phyloP scores from a whole-genome alignment of 768 basidiomycete species.

The Suillus plorans region DNA sequence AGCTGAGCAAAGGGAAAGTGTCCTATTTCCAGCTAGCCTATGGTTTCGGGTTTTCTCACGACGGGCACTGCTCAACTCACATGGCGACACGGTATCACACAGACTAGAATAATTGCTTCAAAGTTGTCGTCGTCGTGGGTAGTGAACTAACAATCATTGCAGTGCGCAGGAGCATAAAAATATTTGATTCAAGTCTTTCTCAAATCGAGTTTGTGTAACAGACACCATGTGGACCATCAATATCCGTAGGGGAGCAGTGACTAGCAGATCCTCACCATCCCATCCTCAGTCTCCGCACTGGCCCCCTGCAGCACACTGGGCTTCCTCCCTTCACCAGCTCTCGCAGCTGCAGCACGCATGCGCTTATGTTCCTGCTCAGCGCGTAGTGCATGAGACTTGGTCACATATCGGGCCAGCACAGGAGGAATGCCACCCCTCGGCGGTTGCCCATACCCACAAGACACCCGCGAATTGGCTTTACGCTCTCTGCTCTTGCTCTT shows the following conservation, averaged over 20 bases:
- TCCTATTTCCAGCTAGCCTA: constrained; percentile 13
- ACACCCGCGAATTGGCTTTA: constrained; percentile 7
- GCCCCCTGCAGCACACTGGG: constrained; percentile 28
- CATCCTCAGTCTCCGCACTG: background rate
- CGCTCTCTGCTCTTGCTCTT: background rate
- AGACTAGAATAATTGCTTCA: background rate
- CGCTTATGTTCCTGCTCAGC: constrained; percentile 24
- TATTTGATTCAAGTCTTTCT: background rate
- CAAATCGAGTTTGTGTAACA: background rate
- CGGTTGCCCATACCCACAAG: constrained; percentile 15
- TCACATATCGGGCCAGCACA: constrained; percentile 29
- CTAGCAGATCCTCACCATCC: background rate
- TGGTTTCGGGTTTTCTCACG: background rate
- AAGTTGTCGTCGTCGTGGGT: background rate
- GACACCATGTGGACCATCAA: background rate
- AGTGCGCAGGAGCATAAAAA: background rate
- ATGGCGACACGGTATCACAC: background rate
- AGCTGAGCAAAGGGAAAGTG: constrained; percentile 21
- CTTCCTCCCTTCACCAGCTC: constrained; percentile 13
- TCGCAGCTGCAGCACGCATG: constrained; percentile 15
- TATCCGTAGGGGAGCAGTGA: background rate
- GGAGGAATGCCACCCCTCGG: constrained; percentile 33
- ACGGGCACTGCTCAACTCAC: constrained; percentile 20
- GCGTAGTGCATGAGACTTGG: constrained; percentile 25
- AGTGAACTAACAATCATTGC: background rate